Base-by-base conservation (phyloP, 2,329 filamentous ascomycete species). In the Pezicula rhizophila region DNA sequence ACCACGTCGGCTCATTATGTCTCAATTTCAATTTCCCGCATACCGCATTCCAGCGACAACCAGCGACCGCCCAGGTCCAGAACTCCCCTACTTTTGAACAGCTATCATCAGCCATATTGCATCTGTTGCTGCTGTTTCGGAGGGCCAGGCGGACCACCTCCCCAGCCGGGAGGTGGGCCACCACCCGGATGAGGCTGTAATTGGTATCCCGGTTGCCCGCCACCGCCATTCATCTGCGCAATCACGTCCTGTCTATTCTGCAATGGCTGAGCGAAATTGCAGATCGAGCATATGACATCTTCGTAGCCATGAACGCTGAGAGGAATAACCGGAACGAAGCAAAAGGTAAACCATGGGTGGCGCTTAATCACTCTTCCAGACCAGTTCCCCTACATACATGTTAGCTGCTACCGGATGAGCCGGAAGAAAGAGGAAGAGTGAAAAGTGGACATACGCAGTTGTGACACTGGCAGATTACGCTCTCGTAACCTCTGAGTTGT, bases 301-400 rank as follows among this genome's bases (percentile, higher is more conserved):
- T 83, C 73, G 67, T 84, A 83, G 47, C 80, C 80, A 50, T 79
- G 75, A 55, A 84, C 72, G 41, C 79, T 83, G 61, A 90, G 83
- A 0, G 87, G 87, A 23, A 91, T 74, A 41, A 91, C 66, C 43
- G 87, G 87, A 46, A 89, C 68, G 68, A 87, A 89, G 73, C 86
- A 90, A 61, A 90, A 82, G 5, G 87, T 90, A 62, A 90, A 90
- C 83, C 85, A 89, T 38, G 81, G 80, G 51, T 83, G 75, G 50
- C 74, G 76, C 66, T 84, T 84, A 60, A 81, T 72, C 49, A 84
- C 80, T 52, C 70, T 72, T 12, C 72, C 81, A 2, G 75, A 72
- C 67, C 77, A 80, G 70, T 85, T 85, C 46, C 81, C 80, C 63
- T 66, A 44, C 14, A 4, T 26, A 11, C 31, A 23, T n/a, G 7